Evolutionary conservation across 495 filamentous ascomycete species (phyloP).

Genomic region (Hyphodiscus hymeniophilus): DNA sequence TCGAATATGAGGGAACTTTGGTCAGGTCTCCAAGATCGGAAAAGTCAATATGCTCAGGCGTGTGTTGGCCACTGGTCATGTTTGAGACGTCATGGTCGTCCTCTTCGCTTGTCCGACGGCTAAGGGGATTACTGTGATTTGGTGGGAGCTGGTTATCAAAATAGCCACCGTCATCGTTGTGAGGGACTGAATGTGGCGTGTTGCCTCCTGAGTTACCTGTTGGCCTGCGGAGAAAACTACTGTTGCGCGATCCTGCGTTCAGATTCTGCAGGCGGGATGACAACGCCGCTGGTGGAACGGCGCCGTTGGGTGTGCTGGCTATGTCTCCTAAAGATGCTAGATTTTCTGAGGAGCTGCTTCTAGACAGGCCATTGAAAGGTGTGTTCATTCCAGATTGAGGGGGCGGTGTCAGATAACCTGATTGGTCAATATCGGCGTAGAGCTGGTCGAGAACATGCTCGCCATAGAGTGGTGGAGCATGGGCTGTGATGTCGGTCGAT

Average conservation of each 20-base stretch:
- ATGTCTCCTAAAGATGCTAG: slow-evolving; percentile 36
- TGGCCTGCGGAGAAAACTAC: slow-evolving; percentile 18
- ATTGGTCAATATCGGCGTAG: slow-evolving; percentile 74
- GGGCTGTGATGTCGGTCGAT: slow-evolving; percentile 31
- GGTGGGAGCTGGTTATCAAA: slow-evolving; percentile 28
- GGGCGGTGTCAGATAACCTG: slow-evolving; percentile 69
- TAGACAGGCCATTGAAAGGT: slow-evolving; percentile 67
- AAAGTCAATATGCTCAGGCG: slow-evolving; percentile 56
- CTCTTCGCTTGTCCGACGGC: slow-evolving; percentile 53
- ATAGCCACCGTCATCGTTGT: slow-evolving; percentile 25
- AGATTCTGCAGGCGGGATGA: slow-evolving; percentile 56
- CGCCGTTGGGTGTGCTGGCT: slow-evolving; percentile 28
- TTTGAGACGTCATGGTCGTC: slow-evolving; percentile 26
- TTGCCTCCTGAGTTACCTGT: slow-evolving; percentile 14
- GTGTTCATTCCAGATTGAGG: slow-evolving; percentile 62
- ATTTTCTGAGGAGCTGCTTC: slow-evolving; percentile 72
- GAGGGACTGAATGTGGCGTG: slow-evolving; percentile 18
- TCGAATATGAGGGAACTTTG: slow-evolving; percentile 74
- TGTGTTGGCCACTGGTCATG: slow-evolving; percentile 41
- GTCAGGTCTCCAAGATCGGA: slow-evolving; percentile 54
- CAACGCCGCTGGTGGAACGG: slow-evolving; percentile 52
- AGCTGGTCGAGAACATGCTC: slow-evolving; percentile 81
- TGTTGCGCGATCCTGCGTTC: slow-evolving; percentile 30
- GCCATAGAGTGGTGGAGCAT: slow-evolving; percentile 82
- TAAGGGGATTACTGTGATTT: slow-evolving; percentile 24